Percentiles rank a stretch among this genome's conserved stretches.
These are phyloP conservation scores for Aspergillus sp. DNA, from an alignment of 2,329 filamentous ascomycete species.

Conservation along the genomic window DNA sequence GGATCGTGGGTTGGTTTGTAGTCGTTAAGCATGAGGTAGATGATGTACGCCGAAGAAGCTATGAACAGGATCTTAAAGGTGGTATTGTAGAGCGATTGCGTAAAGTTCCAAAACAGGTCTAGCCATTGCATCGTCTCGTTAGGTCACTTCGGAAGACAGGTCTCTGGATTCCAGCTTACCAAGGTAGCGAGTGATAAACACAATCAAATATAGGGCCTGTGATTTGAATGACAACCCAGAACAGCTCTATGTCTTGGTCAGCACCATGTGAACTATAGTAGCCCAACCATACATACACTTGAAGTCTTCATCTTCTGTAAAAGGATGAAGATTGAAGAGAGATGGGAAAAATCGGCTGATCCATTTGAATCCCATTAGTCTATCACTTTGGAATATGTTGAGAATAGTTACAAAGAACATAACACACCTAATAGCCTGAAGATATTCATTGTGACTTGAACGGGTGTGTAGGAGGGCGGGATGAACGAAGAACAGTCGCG, in stretches of 20 bases:
- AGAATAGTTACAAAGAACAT: not conserved
- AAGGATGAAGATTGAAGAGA: conserved; percentile 87
- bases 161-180: conserved; percentile 43
- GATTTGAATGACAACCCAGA: conserved; percentile 98
- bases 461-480: conserved; percentile 1
- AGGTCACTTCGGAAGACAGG: not conserved
- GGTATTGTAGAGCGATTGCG: conserved; percentile 80
- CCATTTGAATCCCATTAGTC: conserved; percentile 2
- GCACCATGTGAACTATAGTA: conserved; percentile 5
- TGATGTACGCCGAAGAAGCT: conserved; percentile 78
- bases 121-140: not conserved
- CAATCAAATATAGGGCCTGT: conserved; percentile 86
- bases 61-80: conserved; percentile 97
- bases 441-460: conserved; percentile 54
- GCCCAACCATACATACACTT: conserved; percentile 55
- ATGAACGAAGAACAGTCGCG: not conserved
- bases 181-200: conserved; percentile 90
- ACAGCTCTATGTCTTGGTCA: conserved; percentile 61
- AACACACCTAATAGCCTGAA: conserved; percentile 59
- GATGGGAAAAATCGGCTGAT: conserved; percentile 86
- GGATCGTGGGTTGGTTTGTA: conserved; percentile 98
- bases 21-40: conserved; percentile 96
- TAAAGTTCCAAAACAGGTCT: conserved; percentile 84
- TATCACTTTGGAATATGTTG: not conserved
- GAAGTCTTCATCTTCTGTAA: conserved; percentile 94